Percentiles rank a stretch among this genome's conserved stretches.
These are phyloP conservation scores for Pseudozyma pruni DNA, from an alignment of 1,284 basidiomycete genomes.

Conservation along the genomic window DNA sequence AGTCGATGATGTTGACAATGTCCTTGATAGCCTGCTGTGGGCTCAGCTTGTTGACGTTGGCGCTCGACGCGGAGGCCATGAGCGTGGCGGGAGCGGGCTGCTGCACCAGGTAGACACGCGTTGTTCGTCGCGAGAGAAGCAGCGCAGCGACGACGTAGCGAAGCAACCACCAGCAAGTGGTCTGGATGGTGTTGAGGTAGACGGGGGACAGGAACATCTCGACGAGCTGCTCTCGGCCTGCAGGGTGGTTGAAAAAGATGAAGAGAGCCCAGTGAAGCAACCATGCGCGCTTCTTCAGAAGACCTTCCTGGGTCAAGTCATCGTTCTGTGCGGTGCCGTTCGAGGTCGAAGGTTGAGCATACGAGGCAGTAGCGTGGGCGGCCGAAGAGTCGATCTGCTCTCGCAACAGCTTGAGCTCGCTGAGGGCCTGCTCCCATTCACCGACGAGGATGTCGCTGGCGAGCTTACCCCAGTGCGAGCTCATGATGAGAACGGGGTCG, in stretches of 20 bases:
- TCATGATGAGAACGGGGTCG: conserved; percentile 88
- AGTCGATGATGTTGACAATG: conserved; percentile 62
- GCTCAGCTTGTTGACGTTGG: conserved; percentile 58
- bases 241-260: conserved; percentile 95
- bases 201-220: conserved; percentile 95
- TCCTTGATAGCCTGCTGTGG: conserved; percentile 65
- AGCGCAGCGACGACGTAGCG: conserved; percentile 93
- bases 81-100: conserved; percentile 43
- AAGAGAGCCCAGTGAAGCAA: conserved; percentile 97
- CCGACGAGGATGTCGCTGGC: conserved; percentile 94
- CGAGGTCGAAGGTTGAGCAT: conserved; percentile 43
- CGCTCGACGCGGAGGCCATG: conserved; percentile 39
- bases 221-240: conserved; percentile 90
- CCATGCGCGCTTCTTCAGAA: conserved; percentile 96
- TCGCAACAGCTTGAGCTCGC: conserved; percentile 90
- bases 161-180: conserved; percentile 91
- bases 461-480: conserved; percentile 97
- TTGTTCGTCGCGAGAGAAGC: conserved; percentile 82
- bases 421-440: conserved; percentile 90
- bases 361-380: conserved; percentile 41
- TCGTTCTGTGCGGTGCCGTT: conserved; percentile 34
- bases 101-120: conserved; percentile 61
- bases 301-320: conserved; percentile 70
- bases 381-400: conserved; percentile 81
- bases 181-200: conserved; percentile 98